Conservation (phyloP, 768 basidiomycete genomes). For the Termitomyces sp. region DNA sequence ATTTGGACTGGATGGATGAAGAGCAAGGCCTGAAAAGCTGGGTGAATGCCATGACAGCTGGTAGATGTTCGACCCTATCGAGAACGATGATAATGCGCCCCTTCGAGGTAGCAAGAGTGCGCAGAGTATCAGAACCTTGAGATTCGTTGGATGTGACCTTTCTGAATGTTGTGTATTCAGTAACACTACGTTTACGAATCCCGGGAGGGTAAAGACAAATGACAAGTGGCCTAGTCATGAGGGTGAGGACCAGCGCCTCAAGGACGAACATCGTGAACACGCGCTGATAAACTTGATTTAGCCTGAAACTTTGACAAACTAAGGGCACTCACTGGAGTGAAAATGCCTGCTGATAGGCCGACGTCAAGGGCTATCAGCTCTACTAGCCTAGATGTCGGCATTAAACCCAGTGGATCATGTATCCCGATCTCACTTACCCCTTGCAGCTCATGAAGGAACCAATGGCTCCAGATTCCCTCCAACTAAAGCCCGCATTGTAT, state of each 20-base stretch:
- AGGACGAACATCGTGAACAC: constrained; percentile 97
- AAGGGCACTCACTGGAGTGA: constrained; percentile 41
- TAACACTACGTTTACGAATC: constrained; percentile 39
- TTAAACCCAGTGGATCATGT: not conserved
- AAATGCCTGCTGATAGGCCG: constrained; percentile 74
- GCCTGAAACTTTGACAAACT: not conserved
- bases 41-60: constrained; percentile 84
- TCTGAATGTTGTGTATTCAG: constrained; percentile 39
- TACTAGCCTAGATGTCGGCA: constrained; percentile 51
- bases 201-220: constrained; percentile 60
- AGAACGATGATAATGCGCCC: constrained; percentile 75
- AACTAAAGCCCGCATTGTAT: constrained; percentile 63
- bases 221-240: constrained; percentile 79
- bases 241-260: constrained; percentile 76
- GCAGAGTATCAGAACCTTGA: not conserved
- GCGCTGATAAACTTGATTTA: constrained; percentile 24
- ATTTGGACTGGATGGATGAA: constrained; percentile 5
- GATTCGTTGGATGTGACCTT: constrained; percentile 21
- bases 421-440: constrained; percentile 46
- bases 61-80: constrained; percentile 84
- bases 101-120: constrained; percentile 15
- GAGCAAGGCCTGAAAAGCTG: constrained; percentile 60
- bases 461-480: constrained; percentile 78
- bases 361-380: constrained; percentile 96
- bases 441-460: constrained; percentile 96